Base-by-base conservation (phyloP, 2,329 filamentous ascomycete species). In the Fusarium solani-melongenae region DNA sequence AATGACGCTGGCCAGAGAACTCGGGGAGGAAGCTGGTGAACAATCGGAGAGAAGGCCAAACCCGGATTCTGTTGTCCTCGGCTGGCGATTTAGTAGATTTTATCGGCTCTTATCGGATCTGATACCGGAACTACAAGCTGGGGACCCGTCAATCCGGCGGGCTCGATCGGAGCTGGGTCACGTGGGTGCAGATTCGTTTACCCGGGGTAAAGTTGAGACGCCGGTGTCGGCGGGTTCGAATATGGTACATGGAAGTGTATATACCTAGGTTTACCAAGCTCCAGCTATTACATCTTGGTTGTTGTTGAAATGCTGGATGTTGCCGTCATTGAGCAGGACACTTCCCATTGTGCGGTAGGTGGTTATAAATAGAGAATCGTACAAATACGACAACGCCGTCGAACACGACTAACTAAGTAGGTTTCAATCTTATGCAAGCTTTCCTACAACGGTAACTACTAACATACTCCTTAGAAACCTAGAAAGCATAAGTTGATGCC, bases 21-120 rank as follows among this genome's bases (percentile, higher is more conserved):
- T 46, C 41, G 53, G 64, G 12, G 17, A 34, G 51, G 59, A 62
- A 31, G 34, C 29, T 60, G 51, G 70, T 41, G 62, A 36, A 60
- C 36, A 67, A 44, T 66, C 33, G 53, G 56, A 66, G 61, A 72
- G 33, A 70, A 70, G 61, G 34, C 62, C 58, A 67, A 66, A 49
- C 60, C 38, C 27, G 55, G 70, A 41, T 70, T 59, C 27, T 27
- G 24, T 56, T 33, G 66, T 39, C 59, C 61, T 73, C 64, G 71
- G 71, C 58, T 73, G 60, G 44, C 8, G 44, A 49, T 49, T 49
- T 49, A 49, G 62, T 70, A 29, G 58, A 67, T 61, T 73, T 64
- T 71, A 53, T 73, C 66, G 58, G 66, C 66, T 73, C 72, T 49
- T 49, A 49, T 29, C 44, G 44, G 44, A 49, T 49, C 44, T 49